Base-by-base conservation (phyloP, 345 rosid genomes). In the Carallia brachiata region DNA sequence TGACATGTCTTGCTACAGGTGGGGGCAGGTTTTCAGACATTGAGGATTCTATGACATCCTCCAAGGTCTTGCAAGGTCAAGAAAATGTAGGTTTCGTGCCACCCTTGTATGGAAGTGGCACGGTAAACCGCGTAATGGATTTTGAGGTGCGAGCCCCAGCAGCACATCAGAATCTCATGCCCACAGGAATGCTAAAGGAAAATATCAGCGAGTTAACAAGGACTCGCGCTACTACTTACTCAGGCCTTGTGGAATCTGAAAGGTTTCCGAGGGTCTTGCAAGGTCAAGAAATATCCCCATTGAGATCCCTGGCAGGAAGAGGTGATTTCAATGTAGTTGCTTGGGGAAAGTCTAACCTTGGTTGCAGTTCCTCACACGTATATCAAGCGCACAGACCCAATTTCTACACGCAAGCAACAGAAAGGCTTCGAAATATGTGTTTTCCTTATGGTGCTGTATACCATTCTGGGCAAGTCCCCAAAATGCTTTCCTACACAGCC, bases 61-160 rank as follows among this genome's bases (percentile, higher is more conserved):
- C 97, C 81, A 89, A 93, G 98, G 97, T 93, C 97, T 93, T 93
- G 97, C 98, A 91, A 91, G 98, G 98, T 93, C 98, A 93, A 93
- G 98, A 93, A 93, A 93, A 89, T 83, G 64, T 77, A 75, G 87
- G 88, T 88, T 93, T 86, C 37, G 80, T 82, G 54, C 88, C 94
- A 72, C 80, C 96, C 75, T 48, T 86, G 52, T 84, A 79, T n/a
- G 84, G 94, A 28, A 56, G 77, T 77, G 95, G 85, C 82, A 81
- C 81, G 64, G 75, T 70, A 69, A 88, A 83, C 86, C 82, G 75
- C 66, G 76, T 79, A 70, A 82, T 79, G 67, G 91, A 87, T 82
- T 88, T 88, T 70, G 88, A 79, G 65, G 79, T 83, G 89, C 89
- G 78, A 75, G 75, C 85, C 37, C 75, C 81, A 1, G 74, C 81